Base-by-base conservation (phyloP, 306 rosid genomes). In the Morella rubra region DNA sequence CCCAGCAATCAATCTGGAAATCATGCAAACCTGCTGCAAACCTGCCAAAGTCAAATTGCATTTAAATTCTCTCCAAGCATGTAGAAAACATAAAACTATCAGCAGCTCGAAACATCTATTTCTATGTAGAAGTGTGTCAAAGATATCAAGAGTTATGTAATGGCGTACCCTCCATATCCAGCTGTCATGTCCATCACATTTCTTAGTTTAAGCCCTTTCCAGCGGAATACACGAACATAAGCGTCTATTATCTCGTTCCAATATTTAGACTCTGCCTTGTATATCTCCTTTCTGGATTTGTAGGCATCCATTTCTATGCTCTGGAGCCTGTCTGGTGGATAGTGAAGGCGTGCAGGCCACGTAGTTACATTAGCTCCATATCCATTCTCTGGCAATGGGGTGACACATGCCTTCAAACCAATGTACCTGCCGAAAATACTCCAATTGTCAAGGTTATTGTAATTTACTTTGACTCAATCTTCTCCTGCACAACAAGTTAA, bases 161-260 rank as follows among this genome's bases (percentile, higher is more conserved):
- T 76, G 56, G 12, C 71, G 53, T 92, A 91, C 98, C 98, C 98
- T 78, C 97, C 98, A 79, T 86, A 94, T 82, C 96, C 92, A 59
- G 97, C 98, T 53, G 84, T 90, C 98, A 90, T 89, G 81, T 94
- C 98, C 89, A 91, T 77, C 46, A 91, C 86, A 76, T 91, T 94
- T 87, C 97, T 85, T 37, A 91, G 76, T 53, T 79, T 79, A 59
- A 80, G 80, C n/a, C 85, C 83, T 75, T 83, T 84, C 97, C 96
- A 91, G 67, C 71, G 90, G 79, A 49, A 91, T 58, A 86, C 97
- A 20, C 74, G 81, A 42, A 90, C 77, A 72, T 91, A 94, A 76
- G 90, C 86, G 0, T 77, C 80, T 77, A 94, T 65, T 81, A 89
- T 90, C 79, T 94, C 97, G 73, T 77, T 73, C 98, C 98, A 94